Base-by-base conservation (phyloP, 768 basidiomycete genomes). In the Pleurotus cornucopiae region DNA sequence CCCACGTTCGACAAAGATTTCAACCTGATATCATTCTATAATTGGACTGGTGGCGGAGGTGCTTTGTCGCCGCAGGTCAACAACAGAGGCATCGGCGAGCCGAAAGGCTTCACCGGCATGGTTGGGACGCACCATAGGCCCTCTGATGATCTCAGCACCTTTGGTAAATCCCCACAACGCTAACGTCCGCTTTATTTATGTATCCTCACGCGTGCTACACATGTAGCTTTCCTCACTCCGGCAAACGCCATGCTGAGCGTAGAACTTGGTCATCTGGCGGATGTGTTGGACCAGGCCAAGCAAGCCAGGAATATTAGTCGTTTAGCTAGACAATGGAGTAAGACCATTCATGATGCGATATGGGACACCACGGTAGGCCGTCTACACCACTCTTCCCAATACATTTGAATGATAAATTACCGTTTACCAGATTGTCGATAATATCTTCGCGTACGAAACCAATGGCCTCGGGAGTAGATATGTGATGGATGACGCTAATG, bases 401-500 rank as follows among this genome's bases (percentile, higher is more conserved):
- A 25, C 23, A 25, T 6, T 25, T 6, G 23, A 5, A 5, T 25
- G 23, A 25, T 25, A 5, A 57, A 45, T 40, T 56, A 34, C 11
- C 16, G 34, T 13, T 43, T 7, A 37, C 14, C 23, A 89, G 86
- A 68, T 88, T 43, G 76, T 82, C 6, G 67, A 88, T 57, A 75
- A 81, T 56, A 76, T 88, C 13, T 89, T 89, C 62, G 87, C 88
- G 3, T 91, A 91, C 58, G 89, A 90, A 67, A 83, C 80, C 0
- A 89, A 91, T 63, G 89, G 88, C 6, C 77, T 86, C 49, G 86
- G 89, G 34, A 79, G 83, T 7, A 73, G 82, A 56, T 89, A 89
- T 66, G 80, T 89, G 16, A 91, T 91, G 89, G 89, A 91, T 61
- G 89, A 91, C 61, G 89, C 89, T 5, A 91, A 91, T 60, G 89